These are phyloP conservation scores for Penicillium crystallinum DNA, from an alignment of 495 filamentous ascomycete genomes.

Conservation along the genomic window DNA sequence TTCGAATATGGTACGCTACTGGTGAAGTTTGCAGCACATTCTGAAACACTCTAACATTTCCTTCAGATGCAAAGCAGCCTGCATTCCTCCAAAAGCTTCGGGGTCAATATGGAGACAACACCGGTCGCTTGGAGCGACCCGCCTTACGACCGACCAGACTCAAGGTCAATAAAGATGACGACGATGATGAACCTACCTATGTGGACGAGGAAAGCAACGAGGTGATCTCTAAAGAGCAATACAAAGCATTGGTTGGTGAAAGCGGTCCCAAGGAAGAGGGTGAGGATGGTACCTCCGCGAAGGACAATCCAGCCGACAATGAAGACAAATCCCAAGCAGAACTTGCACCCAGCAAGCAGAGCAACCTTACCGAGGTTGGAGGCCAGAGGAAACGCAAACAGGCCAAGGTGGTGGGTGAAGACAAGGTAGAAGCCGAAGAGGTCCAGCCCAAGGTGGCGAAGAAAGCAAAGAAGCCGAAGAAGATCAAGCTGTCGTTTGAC, in stretches of 20 bases:
- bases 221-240: conserved; percentile 46
- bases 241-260: conserved; percentile 34
- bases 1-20: conserved; percentile 41
- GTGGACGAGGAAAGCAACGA: conserved; percentile 46
- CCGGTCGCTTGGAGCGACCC: conserved; percentile 38
- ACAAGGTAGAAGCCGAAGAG: conserved; percentile 21
- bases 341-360: conserved; percentile 25
- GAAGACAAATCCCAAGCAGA: conserved; percentile 18
- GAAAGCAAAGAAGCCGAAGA: conserved; percentile 43
- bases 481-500: conserved; percentile 45
- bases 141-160: conserved; percentile 36
- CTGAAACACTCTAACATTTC: not conserved
- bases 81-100: conserved; percentile 45
- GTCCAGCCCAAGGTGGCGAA: conserved; percentile 21
- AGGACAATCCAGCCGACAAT: conserved; percentile 6
- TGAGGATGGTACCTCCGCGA: conserved; percentile 1
- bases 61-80: conserved; percentile 41
- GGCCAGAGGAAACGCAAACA: conserved; percentile 43
- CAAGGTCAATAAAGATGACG: conserved; percentile 31
- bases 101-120: conserved; percentile 35
- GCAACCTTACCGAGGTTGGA: conserved; percentile 38
- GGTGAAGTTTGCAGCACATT: not conserved
- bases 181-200: conserved; percentile 46
- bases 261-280: conserved; percentile 16
- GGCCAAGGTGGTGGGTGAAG: conserved; percentile 37